Percentiles rank a stretch among this genome's conserved stretches.
Conservation (phyloP, 306 rosid genomes). For the Dalbergia cultrata region DNA sequence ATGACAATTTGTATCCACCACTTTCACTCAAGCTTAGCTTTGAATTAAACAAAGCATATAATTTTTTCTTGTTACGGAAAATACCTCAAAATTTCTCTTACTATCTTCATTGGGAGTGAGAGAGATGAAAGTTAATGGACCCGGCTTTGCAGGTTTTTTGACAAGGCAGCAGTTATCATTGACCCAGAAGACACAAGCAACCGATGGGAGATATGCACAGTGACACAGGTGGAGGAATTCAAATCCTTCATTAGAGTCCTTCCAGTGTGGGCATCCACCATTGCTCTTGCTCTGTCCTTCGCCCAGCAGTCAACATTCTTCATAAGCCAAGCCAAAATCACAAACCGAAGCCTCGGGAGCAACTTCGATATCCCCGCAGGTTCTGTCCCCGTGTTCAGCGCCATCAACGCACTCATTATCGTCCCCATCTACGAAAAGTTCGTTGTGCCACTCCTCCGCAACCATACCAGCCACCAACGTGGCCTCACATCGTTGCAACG, state of each 20-base stretch:
- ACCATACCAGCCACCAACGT: slow-evolving; percentile 60
- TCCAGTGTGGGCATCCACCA: slow-evolving; percentile 63
- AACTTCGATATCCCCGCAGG: slow-evolving; percentile 63
- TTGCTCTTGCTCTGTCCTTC: slow-evolving; percentile 61
- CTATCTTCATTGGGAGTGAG: not conserved
- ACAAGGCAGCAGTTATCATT: slow-evolving; percentile 59
- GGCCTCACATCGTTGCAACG: slow-evolving; percentile 73
- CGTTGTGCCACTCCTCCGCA: slow-evolving; percentile 60
- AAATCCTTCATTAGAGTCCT: slow-evolving; percentile 61
- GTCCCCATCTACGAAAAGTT: slow-evolving; percentile 66
- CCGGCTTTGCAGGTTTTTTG: slow-evolving; percentile 54
- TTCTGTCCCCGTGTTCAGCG: slow-evolving; percentile 55
- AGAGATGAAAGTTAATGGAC: not conserved
- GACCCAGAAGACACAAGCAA: slow-evolving; percentile 41
- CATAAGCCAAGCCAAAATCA: slow-evolving; percentile 59
- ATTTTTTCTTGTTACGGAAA: no score
- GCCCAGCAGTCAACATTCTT: slow-evolving; percentile 73
- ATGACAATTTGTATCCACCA: no score
- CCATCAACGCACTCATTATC: slow-evolving; percentile 60
- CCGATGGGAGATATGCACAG: slow-evolving; percentile 63
- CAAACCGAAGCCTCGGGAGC: slow-evolving; percentile 53
- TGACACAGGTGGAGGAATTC: slow-evolving; percentile 72
- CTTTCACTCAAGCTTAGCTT: no score
- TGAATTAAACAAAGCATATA: no score
- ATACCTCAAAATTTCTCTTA: no score